phyloP scores from a whole-genome alignment of 805 yeast genomes.

The Yamadazyma olivae region DNA sequence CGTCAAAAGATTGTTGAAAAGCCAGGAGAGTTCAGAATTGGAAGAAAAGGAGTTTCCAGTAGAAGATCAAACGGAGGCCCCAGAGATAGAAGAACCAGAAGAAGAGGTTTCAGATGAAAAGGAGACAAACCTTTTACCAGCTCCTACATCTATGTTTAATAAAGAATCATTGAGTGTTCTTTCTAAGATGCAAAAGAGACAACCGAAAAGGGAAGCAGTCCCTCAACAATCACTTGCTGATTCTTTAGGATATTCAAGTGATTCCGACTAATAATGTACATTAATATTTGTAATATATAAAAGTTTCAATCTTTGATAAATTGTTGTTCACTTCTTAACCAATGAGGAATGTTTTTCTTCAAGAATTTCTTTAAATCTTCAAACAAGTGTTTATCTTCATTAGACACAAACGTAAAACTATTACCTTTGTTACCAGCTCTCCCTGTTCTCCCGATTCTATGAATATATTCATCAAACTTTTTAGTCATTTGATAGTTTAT shows the following conservation, averaged over 20 bases:
- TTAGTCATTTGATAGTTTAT: constrained; percentile 82
- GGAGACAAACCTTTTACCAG: background rate
- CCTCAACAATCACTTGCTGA: constrained; percentile 3
- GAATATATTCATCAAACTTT: constrained; percentile 79
- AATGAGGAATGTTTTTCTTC: constrained; percentile 19
- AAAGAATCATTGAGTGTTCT: constrained; percentile 12
- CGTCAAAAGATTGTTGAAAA: constrained; percentile 40
- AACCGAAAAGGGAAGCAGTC: background rate
- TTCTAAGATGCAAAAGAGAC: constrained; percentile 10
- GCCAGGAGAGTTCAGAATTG: constrained; percentile 5
- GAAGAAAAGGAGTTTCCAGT: constrained; percentile 10
- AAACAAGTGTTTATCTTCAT: constrained; percentile 52
- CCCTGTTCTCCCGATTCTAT: constrained; percentile 95
- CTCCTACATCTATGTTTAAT: constrained; percentile 11
- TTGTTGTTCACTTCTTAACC: constrained; percentile 4
- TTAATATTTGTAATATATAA: no score
- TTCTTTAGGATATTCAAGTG: constrained; percentile 27
- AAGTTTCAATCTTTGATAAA: constrained; percentile 10
- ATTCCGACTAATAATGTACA: no score
- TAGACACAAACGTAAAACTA: constrained; percentile 69
- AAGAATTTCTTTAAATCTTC: constrained; percentile 50
- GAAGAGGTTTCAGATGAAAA: background rate
- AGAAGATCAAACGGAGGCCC: background rate
- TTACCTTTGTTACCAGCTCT: constrained; percentile 84
- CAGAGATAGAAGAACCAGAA: background rate